Base-by-base conservation (phyloP, 1,284 basidiomycete species). In the Leccinum huronense region DNA sequence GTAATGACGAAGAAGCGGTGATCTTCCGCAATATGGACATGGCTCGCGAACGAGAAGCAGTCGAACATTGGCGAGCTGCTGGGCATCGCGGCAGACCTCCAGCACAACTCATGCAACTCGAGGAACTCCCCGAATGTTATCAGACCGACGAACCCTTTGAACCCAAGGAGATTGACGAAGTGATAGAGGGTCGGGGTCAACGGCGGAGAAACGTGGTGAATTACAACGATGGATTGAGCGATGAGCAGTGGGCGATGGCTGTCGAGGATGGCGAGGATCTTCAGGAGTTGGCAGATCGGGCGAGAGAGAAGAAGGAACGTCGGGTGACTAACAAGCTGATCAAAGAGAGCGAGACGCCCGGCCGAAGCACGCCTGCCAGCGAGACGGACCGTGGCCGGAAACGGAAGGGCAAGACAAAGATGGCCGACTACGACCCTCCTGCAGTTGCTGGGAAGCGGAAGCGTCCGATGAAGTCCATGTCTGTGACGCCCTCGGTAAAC, bases 71-170 rank as follows among this genome's bases (percentile, higher is more conserved):
- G 94, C 86, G 86, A 59, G 83, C 86, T 7, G 78, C 82, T 6
- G 94, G 94, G 42, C 85, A 93, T 70, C 86, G 88, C n/a, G 90
- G 90, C 40, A 93, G 87, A 67, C 86, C 90, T 0, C 95, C 94
- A 0, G 85, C 82, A 60, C 85, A 85, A 0, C 86, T 99, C 51
- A 94, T 99, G 75, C 86, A 91, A 68, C 84, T 97, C 59, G 89
- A 90, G 60, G 97, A 99, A 75, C 84, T 99, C 36, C 97, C 97
- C 0, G 88, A 94, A 53, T 94, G 94, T 74, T 99, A 98, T 77
- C 91, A 90, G 70, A 88, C 80, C 3, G 93, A 95, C 70, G 90
- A 89, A 78, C 89, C 89, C 2, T 93, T 93, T 73, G 88, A 89
- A 62, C 78, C 79, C 58, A 84, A 83, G 69, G 86, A 89, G 62